Evolutionary conservation across 2,329 filamentous ascomycete species (phyloP).

Genomic region (Lasiodiplodia sp.): DNA sequence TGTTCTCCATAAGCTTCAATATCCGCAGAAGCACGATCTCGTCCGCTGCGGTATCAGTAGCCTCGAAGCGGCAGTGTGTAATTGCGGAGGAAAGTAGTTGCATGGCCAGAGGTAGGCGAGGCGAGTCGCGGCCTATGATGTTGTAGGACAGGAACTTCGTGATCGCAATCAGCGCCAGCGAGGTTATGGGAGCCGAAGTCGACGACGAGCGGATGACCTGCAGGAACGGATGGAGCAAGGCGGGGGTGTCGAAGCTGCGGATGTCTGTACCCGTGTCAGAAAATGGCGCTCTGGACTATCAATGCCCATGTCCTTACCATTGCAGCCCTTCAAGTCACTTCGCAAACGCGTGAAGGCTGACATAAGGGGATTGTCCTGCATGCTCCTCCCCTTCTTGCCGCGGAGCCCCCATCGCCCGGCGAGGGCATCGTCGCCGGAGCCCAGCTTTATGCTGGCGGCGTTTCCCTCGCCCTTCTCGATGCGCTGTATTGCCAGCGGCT

Average conservation of each 20-base stretch:
- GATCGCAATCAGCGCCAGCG: slow-evolving; percentile 88
- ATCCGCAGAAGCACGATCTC: slow-evolving; percentile 96
- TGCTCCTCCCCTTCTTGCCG: slow-evolving; percentile 94
- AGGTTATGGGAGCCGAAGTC: slow-evolving; percentile 94
- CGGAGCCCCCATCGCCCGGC: slow-evolving; percentile 90
- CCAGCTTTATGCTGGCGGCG: slow-evolving; percentile 43
- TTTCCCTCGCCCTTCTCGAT: slow-evolving; percentile 45
- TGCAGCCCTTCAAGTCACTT: slow-evolving; percentile 84
- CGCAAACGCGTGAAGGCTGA: slow-evolving; percentile 90
- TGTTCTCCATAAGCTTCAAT: slow-evolving; percentile 96
- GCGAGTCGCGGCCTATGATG: slow-evolving; percentile 82
- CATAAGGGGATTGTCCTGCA: slow-evolving; percentile 97
- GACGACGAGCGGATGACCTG: slow-evolving; percentile 97
- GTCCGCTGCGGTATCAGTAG: slow-evolving; percentile 91
- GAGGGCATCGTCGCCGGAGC: slow-evolving; percentile 61
- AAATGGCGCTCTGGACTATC: neutral
- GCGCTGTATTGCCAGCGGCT: slow-evolving; percentile 47
- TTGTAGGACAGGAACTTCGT: slow-evolving; percentile 97
- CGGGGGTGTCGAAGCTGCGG: slow-evolving; percentile 83
- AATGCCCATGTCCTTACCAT: slow-evolving; percentile 62
- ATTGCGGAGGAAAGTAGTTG: slow-evolving; percentile 93
- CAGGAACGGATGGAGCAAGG: slow-evolving; percentile 89
- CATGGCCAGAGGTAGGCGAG: slow-evolving; percentile 90
- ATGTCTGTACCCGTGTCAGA: slow-evolving; percentile 69
- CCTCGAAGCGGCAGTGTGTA: slow-evolving; percentile 97